Percentiles rank a stretch among this genome's conserved stretches.
These are phyloP conservation scores for Myriosclerotinia curreyana DNA, from an alignment of 2,329 filamentous ascomycete species.

Conservation along the genomic window DNA sequence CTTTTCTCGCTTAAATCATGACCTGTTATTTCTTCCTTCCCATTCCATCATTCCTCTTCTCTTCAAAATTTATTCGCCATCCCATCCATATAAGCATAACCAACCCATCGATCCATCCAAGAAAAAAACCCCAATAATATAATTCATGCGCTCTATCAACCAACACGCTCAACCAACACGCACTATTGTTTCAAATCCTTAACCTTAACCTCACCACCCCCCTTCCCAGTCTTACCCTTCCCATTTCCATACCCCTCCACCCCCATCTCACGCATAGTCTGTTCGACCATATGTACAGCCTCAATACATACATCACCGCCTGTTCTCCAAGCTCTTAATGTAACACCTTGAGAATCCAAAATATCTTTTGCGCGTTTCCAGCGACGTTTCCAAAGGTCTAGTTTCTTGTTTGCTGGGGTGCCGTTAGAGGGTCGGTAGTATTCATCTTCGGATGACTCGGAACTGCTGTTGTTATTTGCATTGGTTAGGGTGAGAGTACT, in stretches of 20 bases:
- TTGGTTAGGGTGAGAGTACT: conserved; percentile 27
- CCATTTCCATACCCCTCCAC: conserved; percentile 37
- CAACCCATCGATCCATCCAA: background rate
- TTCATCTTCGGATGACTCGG: conserved; percentile 36
- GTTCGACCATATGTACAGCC: conserved; percentile 61
- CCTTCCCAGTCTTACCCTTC: conserved; percentile 35
- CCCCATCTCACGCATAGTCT: conserved; percentile 48
- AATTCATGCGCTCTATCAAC: background rate
- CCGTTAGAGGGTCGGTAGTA: conserved; percentile 25
- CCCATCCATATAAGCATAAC: background rate
- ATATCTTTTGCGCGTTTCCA: conserved; percentile 62
- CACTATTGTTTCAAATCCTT: conserved; percentile 36
- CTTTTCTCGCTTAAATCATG: background rate
- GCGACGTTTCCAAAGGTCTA: conserved; percentile 69
- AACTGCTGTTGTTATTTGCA: conserved; percentile 25
- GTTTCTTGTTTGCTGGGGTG: conserved; percentile 57
- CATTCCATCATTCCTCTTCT: background rate
- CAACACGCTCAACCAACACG: background rate
- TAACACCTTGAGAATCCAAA: conserved; percentile 63
- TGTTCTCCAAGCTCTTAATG: conserved; percentile 68
- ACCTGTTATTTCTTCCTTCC: background rate
- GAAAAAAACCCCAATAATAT: background rate
- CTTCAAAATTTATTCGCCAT: background rate
- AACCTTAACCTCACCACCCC: conserved; percentile 39
- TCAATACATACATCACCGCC: conserved; percentile 68